A percentile compares a stretch with the other conserved stretches of the same genome.
phyloP scores from a whole-genome alignment of 345 rosid genomes.

The Mercurialis annua region DNA sequence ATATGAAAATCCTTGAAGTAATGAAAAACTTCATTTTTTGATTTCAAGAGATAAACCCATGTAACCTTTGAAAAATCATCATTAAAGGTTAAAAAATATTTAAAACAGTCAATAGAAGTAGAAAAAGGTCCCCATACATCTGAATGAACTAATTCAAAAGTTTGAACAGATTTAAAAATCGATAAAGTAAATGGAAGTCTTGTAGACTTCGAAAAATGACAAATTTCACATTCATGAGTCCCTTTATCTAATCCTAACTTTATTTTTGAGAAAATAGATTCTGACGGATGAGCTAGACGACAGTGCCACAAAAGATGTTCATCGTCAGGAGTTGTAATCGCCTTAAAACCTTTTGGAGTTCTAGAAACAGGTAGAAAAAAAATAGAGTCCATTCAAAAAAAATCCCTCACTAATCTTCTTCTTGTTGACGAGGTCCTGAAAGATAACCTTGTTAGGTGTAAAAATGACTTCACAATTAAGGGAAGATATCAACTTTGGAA shows the following conservation, averaged over 20 bases:
- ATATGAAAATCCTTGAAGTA: neutral
- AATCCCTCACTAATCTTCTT: neutral
- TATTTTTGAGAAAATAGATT: neutral
- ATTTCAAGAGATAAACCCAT: neutral
- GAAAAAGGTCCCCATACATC: no score
- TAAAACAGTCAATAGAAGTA: no score
- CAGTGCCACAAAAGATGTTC: neutral
- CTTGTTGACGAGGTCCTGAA: no score
- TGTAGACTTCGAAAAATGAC: neutral
- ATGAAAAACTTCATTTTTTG: neutral
- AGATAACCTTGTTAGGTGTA: neutral
- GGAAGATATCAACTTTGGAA: neutral
- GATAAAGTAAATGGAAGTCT: neutral
- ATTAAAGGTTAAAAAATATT: neutral
- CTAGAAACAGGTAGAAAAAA: neutral
- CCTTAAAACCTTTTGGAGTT: no score
- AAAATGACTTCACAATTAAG: constrained; percentile 5
- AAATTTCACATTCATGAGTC: neutral
- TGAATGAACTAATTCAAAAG: no score
- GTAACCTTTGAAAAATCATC: neutral
- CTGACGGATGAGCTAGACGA: neutral
- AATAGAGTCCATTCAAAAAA: neutral
- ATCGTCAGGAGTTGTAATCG: neutral
- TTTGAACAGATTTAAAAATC: neutral
- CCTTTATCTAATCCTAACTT: neutral